These are phyloP conservation scores for Xylariaceae sp. DNA, from an alignment of 2,329 filamentous ascomycete species.

Conservation along the genomic window DNA sequence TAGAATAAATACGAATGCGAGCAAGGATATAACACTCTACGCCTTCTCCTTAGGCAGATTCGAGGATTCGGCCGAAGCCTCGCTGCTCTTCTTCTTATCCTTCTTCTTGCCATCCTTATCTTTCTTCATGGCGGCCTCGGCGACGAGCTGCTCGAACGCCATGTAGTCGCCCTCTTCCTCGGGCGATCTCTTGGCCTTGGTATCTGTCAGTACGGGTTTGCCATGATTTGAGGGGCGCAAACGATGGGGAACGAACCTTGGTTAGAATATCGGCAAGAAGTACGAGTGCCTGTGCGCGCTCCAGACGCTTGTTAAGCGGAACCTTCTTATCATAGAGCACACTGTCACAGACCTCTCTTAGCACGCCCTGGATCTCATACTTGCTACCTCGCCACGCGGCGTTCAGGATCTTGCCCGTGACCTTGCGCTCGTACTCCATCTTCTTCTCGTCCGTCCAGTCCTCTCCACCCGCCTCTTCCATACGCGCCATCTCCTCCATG, in stretches of 20 bases:
- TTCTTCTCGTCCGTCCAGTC: slow-evolving; percentile 99
- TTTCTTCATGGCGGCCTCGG: slow-evolving; percentile 93
- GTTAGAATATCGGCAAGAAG: slow-evolving; percentile 85
- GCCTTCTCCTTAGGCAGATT: slow-evolving; percentile 20
- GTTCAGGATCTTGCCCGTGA: slow-evolving; percentile 96
- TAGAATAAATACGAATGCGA: too few species aligned
- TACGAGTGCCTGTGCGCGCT: slow-evolving; percentile 85
- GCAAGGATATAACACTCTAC: neutral
- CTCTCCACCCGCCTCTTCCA: slow-evolving; percentile 91
- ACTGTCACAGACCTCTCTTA: slow-evolving; percentile 89
- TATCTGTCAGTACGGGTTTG: neutral
- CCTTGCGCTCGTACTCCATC: slow-evolving; percentile 88
- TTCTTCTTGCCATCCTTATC: slow-evolving; percentile 71
- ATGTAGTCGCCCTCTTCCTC: slow-evolving; percentile 99
- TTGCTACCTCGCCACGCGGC: slow-evolving; percentile 95
- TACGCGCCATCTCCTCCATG: slow-evolving; percentile 97
- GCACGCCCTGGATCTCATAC: slow-evolving; percentile 95
- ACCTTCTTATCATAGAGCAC: slow-evolving; percentile 79
- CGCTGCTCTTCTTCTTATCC: slow-evolving; percentile 35
- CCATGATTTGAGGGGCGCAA: neutral
- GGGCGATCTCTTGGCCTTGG: slow-evolving; percentile 77
- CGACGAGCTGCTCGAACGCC: slow-evolving; percentile 96
- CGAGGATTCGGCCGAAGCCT: slow-evolving; percentile 13
- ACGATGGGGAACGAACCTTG: slow-evolving; percentile 52
- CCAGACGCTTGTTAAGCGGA: slow-evolving; percentile 76